These are phyloP conservation scores for Neohortaea acidophila DNA, from an alignment of 495 filamentous ascomycete genomes.

Conservation along the genomic window DNA sequence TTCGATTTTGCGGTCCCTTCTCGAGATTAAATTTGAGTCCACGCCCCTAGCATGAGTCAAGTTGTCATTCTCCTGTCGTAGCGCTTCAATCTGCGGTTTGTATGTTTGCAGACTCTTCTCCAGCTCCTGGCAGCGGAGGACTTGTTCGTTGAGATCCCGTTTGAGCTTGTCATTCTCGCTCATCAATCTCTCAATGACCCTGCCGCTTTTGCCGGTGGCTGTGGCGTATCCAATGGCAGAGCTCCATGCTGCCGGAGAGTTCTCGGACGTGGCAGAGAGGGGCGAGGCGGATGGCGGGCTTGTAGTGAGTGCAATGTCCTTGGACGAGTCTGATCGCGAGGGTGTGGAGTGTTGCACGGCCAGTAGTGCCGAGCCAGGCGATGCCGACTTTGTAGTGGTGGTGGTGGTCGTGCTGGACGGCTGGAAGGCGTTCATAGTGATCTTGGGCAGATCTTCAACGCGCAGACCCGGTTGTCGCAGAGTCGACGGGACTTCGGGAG, in stretches of 20 bases:
- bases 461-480: slow-evolving; percentile 9
- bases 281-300: neutral
- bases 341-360: slow-evolving; percentile 4
- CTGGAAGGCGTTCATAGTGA: slow-evolving; percentile 13
- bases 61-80: slow-evolving; percentile 59
- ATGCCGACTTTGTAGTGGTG: neutral
- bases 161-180: slow-evolving; percentile 75
- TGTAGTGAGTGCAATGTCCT: neutral
- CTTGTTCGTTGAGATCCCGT: slow-evolving; percentile 63
- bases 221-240: slow-evolving; percentile 62
- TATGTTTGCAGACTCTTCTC: slow-evolving; percentile 50
- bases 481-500: no score
- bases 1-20: slow-evolving; percentile 20
- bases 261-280: slow-evolving; percentile 4
- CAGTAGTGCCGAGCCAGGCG: slow-evolving; percentile 3
- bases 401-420: slow-evolving; percentile 1
- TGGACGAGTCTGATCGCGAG: slow-evolving; percentile 1
- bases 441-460: slow-evolving; percentile 7
- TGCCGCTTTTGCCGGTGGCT: slow-evolving; percentile 67
- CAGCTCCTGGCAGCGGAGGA: slow-evolving; percentile 32
- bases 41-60: slow-evolving; percentile 32
- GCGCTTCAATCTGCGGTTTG: slow-evolving; percentile 52
- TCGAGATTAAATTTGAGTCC: slow-evolving; percentile 10
- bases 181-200: slow-evolving; percentile 79
- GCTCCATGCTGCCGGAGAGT: slow-evolving; percentile 39